phyloP scores from a whole-genome alignment of 768 basidiomycete genomes.

The Kwoniella bestiolae region DNA sequence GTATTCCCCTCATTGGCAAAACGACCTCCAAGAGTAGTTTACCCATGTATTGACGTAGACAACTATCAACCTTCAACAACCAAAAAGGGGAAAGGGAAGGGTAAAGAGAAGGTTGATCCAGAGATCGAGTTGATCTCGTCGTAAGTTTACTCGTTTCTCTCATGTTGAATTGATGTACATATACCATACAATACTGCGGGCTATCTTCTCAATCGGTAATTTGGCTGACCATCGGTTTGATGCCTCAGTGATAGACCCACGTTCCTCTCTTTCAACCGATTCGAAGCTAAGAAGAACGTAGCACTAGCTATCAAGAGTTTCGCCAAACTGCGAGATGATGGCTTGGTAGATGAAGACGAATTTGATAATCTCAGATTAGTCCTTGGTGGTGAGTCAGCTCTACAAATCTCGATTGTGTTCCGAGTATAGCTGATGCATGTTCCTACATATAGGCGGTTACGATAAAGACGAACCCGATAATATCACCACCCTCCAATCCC shows the following conservation, averaged over 20 bases:
- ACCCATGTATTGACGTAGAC: slow-evolving; percentile 86
- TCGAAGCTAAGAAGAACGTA: slow-evolving; percentile 92
- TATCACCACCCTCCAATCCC: slow-evolving; percentile 65
- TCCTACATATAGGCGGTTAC: slow-evolving; percentile 70
- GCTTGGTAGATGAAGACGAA: slow-evolving; percentile 26
- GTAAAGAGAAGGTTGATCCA: slow-evolving; percentile 55
- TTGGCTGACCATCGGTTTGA: no score
- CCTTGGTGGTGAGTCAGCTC: slow-evolving; percentile 67
- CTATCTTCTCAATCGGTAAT: no score
- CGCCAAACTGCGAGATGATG: slow-evolving; percentile 60
- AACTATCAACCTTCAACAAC: slow-evolving; percentile 66
- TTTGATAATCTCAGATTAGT: slow-evolving; percentile 68
- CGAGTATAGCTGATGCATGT: slow-evolving; percentile 2
- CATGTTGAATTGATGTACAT: no score
- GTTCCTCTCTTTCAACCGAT: slow-evolving; percentile 84
- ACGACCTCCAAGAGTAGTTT: slow-evolving; percentile 74
- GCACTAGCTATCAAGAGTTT: slow-evolving; percentile 81
- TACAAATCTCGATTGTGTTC: not conserved
- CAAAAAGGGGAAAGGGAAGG: slow-evolving; percentile 59
- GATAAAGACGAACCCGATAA: slow-evolving; percentile 88
- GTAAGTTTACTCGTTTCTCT: slow-evolving; percentile 29
- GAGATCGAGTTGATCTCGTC: slow-evolving; percentile 56
- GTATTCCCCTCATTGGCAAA: slow-evolving; percentile 71
- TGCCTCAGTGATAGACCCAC: slow-evolving; percentile 74
- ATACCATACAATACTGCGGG: no score